phyloP scores from a whole-genome alignment of 495 filamentous ascomycete species.

The Daldinia caldariorum region DNA sequence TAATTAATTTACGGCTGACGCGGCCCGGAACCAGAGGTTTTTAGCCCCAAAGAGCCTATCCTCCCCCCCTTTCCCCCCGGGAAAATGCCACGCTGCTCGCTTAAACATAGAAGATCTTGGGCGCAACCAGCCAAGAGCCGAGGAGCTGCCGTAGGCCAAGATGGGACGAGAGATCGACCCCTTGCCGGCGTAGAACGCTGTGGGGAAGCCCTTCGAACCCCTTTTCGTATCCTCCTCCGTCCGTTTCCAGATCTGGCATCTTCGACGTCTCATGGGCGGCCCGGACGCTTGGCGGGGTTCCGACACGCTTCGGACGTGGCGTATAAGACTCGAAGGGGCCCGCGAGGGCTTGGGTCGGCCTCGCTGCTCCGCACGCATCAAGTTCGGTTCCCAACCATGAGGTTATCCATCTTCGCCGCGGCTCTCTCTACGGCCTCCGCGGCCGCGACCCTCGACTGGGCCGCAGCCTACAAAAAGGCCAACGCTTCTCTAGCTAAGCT shows the following conservation, averaged over 20 bases:
- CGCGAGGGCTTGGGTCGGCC: not conserved
- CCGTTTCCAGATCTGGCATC: slow-evolving; percentile 41
- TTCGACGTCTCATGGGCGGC: slow-evolving; percentile 19
- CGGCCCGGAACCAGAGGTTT: slow-evolving; percentile 38
- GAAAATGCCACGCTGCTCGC: slow-evolving; percentile 26
- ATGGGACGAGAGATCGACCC: slow-evolving; percentile 42
- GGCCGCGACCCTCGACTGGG: slow-evolving; percentile 55
- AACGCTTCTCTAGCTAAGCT: slow-evolving; percentile 63
- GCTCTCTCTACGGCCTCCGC: slow-evolving; percentile 25
- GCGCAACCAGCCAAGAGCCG: slow-evolving; percentile 72
- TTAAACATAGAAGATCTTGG: slow-evolving; percentile 42
- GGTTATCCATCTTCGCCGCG: slow-evolving; percentile 11
- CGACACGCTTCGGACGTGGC: not conserved
- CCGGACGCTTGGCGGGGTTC: not conserved
- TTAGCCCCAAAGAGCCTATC: slow-evolving; percentile 14
- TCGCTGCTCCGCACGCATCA: slow-evolving; percentile 21
- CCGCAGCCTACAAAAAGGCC: slow-evolving; percentile 66
- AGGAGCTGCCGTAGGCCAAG: slow-evolving; percentile 67
- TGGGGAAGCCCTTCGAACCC: slow-evolving; percentile 20
- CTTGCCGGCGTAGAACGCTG: slow-evolving; percentile 33
- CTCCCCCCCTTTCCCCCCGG: too few relatives aligned
- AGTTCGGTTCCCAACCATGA: slow-evolving; percentile 24
- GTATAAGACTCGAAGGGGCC: slow-evolving; percentile 26
- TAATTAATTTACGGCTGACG: slow-evolving; percentile 47
- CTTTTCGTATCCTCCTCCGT: slow-evolving; percentile 38